Percentiles rank a stretch among this genome's conserved stretches.
These are phyloP conservation scores for Desmodesmus armatus DNA, from an alignment of 139 green algal genomes.

Conservation along the genomic window DNA sequence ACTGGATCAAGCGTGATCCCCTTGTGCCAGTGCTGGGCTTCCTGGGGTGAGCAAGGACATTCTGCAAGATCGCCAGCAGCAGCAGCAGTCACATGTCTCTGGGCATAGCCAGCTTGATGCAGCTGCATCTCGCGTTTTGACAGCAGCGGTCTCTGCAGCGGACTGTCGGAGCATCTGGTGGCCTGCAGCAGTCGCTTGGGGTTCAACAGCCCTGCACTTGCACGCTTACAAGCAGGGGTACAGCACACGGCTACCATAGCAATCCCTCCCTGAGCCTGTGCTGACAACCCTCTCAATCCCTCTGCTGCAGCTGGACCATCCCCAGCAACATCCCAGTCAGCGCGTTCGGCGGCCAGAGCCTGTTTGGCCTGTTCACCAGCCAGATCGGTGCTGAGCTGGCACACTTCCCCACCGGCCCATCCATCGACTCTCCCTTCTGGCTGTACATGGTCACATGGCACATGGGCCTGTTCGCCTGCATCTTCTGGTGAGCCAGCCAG, in stretches of 20 bases:
- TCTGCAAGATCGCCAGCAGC: background rate
- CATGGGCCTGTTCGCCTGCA: conserved; percentile 47
- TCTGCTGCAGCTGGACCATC: conserved; percentile 76
- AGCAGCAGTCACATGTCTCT: background rate
- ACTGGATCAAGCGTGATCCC: conserved; percentile 50
- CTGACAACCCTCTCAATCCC: no score
- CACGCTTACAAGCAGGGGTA: no score
- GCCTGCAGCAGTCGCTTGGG: no score
- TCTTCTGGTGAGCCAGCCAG: no score
- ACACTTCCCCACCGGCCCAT: conserved; percentile 85
- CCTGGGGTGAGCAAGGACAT: conserved; percentile 66
- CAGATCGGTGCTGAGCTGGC: conserved; percentile 80
- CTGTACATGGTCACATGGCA: conserved; percentile 82
- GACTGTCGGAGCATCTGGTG: no score
- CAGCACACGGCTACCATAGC: no score
- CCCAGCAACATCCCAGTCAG: conserved; percentile 74
- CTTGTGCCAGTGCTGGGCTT: conserved; percentile 67
- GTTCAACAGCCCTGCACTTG: no score
- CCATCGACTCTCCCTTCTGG: conserved; percentile 82
- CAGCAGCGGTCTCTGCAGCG: no score
- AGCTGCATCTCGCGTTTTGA: no score
- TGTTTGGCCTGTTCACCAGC: conserved; percentile 81
- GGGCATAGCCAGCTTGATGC: no score
- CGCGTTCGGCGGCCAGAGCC: conserved; percentile 75
- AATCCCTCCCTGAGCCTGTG: no score